Conservation (phyloP, 1,284 basidiomycete genomes). For the Sparassis latifolia region DNA sequence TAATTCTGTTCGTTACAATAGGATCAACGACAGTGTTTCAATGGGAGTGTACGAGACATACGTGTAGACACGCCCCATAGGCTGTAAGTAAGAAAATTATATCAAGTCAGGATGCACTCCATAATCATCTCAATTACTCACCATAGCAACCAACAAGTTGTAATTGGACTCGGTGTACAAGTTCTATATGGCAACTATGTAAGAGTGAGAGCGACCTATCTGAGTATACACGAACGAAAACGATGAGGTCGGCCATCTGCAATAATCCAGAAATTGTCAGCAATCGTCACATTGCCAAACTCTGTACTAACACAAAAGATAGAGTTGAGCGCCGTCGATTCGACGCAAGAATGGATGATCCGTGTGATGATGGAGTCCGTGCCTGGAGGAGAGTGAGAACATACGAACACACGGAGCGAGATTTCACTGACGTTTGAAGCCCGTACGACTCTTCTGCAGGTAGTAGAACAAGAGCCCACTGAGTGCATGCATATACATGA, state of each 20-base stretch:
- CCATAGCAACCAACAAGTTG: slow-evolving; percentile 9
- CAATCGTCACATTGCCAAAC: background rate
- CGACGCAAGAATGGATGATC: slow-evolving; percentile 22
- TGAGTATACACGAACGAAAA: slow-evolving; percentile 5
- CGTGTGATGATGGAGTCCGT: slow-evolving; percentile 22
- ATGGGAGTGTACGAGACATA: background rate
- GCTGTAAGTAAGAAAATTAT: background rate
- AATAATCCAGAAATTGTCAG: background rate
- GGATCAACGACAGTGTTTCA: background rate
- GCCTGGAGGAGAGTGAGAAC: slow-evolving; percentile 10
- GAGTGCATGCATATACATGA: background rate
- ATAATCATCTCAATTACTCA: background rate
- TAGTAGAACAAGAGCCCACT: slow-evolving; percentile 4
- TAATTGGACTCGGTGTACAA: slow-evolving; percentile 10
- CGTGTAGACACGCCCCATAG: slow-evolving; percentile 10
- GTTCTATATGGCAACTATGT: background rate
- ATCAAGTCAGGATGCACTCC: background rate
- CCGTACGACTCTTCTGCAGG: slow-evolving; percentile 1
- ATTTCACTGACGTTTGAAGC: slow-evolving; percentile 5
- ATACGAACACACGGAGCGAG: no score
- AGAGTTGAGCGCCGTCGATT: slow-evolving; percentile 23
- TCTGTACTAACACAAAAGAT: slow-evolving; percentile 16
- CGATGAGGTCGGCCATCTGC: slow-evolving; percentile 9
- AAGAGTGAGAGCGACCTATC: background rate
- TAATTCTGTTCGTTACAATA: background rate